Evolutionary conservation across 2,329 filamentous ascomycete genomes (phyloP), one percentile per base, ranked within the genome.

Genomic region (Juglanconis sp.): DNA sequence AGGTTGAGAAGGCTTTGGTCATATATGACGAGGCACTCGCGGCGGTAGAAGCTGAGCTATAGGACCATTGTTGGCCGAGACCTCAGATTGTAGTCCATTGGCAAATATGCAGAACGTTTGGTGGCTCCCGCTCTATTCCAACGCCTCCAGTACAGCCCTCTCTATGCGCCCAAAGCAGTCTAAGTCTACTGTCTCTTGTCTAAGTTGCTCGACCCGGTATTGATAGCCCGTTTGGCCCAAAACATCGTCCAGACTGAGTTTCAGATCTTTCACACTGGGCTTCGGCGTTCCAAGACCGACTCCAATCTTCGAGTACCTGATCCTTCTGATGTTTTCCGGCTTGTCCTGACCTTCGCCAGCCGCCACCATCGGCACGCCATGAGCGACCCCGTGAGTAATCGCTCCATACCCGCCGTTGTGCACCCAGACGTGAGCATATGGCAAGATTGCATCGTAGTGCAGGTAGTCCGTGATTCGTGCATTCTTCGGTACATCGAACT

Each of bases 341-440:
- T 77, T 77, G 63, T 77, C 75, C 69, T 77, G 74, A 1, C 73
- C 73, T 59, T 76, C 74, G 15, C 74, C 75, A 0, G 73, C 74
- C 2, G 74, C 69, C 0, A 77, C 72, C 73, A 76, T 74, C 3
- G 75, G 74, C 30, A 76, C 72, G 4, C 72, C 75, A 55, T 75
- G 70, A 6, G 72, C 72, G 49, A 77, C 71, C 11, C 74, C 75
- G 56, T 77, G 75, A 53, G 70, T 73, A 9, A 76, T 70, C 4
- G 74, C 75, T 4, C 75, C 75, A 60, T 75, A 77, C 1, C 75
- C 75, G 2, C 71, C 75, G 56, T 77, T 77, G 61, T 76, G 73
- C 4, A 77, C 68, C 72, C 73, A 77, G 1, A 71, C 67, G 51
- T 73, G 67, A 1, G 73, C 72, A 53, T 71, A 68, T 4, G 71